Evolutionary conservation across 192 early-diverging fungal species (phyloP).

Genomic region (Ambispora gerdemannii): DNA sequence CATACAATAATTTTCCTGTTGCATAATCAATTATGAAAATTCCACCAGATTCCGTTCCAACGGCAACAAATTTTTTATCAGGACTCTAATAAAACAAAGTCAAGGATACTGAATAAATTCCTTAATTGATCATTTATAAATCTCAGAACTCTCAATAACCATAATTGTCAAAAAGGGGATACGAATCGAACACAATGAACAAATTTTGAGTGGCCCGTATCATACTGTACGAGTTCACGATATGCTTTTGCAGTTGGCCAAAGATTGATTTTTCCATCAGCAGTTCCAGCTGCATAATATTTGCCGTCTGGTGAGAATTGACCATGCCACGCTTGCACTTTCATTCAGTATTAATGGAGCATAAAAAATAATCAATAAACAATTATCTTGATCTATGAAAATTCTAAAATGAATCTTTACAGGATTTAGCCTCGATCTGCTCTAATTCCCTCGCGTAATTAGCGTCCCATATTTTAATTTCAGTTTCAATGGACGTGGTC

Average conservation of each 20-base stretch:
- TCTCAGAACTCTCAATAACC: background rate
- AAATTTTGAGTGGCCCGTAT: conserved; percentile 41
- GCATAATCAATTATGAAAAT: conserved; percentile 45
- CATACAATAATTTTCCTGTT: conserved; percentile 41
- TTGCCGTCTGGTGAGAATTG: conserved; percentile 66
- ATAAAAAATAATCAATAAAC: background rate
- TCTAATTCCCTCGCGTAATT: conserved; percentile 38
- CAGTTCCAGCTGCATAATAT: conserved; percentile 61
- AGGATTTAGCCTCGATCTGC: conserved; percentile 56
- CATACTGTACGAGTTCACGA: background rate
- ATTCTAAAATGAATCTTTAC: conserved; percentile 23
- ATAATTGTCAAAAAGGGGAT: conserved; percentile 12
- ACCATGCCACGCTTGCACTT: conserved; percentile 68
- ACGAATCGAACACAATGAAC: conserved; percentile 68
- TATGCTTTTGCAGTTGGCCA: conserved; percentile 60
- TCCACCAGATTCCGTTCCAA: conserved; percentile 57
- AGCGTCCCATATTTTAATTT: conserved; percentile 69
- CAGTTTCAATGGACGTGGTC: conserved; percentile 68
- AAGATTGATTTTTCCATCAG: conserved; percentile 65
- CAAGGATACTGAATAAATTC: background rate
- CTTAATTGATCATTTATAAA: background rate
- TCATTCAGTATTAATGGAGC: background rate
- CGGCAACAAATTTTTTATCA: conserved; percentile 64
- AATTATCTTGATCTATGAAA: background rate
- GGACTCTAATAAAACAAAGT: conserved; percentile 48